Conservation (phyloP, 495 filamentous ascomycete species). For the Penicillium ochrochloron region DNA sequence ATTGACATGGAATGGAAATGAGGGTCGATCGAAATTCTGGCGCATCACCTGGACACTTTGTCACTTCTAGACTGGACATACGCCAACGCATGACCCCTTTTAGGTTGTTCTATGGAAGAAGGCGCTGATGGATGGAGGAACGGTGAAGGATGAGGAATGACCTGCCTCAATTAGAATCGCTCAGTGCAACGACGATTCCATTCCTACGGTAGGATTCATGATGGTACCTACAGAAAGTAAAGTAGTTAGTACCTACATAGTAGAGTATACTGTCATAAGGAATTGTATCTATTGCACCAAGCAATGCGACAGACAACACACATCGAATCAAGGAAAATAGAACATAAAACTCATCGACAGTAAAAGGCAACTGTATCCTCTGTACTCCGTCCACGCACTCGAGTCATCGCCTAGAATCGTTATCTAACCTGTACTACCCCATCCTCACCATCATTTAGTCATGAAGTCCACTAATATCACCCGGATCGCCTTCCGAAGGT, state of each 20-base stretch:
- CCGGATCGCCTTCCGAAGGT: background rate
- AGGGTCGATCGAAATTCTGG: slow-evolving; percentile 9
- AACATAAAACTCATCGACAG: background rate
- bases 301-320: no score
- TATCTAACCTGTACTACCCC: background rate
- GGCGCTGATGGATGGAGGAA: background rate
- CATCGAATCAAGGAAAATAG: background rate
- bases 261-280: no score
- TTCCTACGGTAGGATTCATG: background rate
- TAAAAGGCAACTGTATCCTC: background rate
- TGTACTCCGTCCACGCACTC: no score
- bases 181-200: background rate
- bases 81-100: slow-evolving; percentile 10
- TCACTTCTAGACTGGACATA: no score
- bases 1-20: background rate
- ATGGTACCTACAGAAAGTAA: background rate
- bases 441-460: background rate
- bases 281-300: no score
- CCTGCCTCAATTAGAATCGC: slow-evolving; percentile 2
- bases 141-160: background rate
- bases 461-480: background rate
- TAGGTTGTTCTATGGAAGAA: background rate
- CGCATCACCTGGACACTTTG: slow-evolving; percentile 12
- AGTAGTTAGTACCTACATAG: no score
- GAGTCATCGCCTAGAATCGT: background rate